Evolutionary conservation across 1,284 basidiomycete species (phyloP).

Genomic region (Microbotryum silenes-acaulis): DNA sequence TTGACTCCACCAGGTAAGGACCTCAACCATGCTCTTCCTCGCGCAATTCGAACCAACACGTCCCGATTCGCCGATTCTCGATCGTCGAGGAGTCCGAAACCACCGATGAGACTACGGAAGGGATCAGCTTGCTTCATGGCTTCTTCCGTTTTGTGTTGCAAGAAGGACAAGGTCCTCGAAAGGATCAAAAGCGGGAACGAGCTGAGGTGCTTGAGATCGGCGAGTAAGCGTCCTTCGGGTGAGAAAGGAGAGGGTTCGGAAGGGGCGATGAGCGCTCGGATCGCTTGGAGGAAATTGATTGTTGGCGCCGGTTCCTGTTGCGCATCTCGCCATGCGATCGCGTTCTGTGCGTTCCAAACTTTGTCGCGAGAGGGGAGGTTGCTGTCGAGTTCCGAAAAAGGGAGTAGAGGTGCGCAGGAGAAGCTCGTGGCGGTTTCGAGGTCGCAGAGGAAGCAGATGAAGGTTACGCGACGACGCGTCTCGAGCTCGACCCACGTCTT

Average conservation of each 20-base stretch:
- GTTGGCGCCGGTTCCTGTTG: not conserved
- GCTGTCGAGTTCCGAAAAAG: slow-evolving; percentile 24
- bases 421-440: slow-evolving; percentile 26
- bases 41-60: slow-evolving; percentile 16
- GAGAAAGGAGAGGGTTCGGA: slow-evolving; percentile 12
- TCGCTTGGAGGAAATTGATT: slow-evolving; percentile 17
- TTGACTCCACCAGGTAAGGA: slow-evolving; percentile 21
- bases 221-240: slow-evolving; percentile 14
- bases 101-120: slow-evolving; percentile 18
- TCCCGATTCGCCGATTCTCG: slow-evolving; percentile 23
- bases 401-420: slow-evolving; percentile 13
- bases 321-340: slow-evolving; percentile 15
- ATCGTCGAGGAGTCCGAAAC: slow-evolving; percentile 11
- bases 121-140: slow-evolving; percentile 23
- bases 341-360: slow-evolving; percentile 16
- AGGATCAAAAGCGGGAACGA: slow-evolving; percentile 26
- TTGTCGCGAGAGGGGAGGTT: slow-evolving; percentile 23
- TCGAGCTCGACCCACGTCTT: slow-evolving; percentile 27
- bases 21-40: slow-evolving; percentile 13
- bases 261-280: slow-evolving; percentile 19
- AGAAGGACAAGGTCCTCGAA: slow-evolving; percentile 18
- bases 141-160: slow-evolving; percentile 29
- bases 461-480: slow-evolving; percentile 24
- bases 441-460: slow-evolving; percentile 29
- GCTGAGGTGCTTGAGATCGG: slow-evolving; percentile 13